Conservation (phyloP, 2,329 filamentous ascomycete genomes). For the Penicillium palitans region DNA sequence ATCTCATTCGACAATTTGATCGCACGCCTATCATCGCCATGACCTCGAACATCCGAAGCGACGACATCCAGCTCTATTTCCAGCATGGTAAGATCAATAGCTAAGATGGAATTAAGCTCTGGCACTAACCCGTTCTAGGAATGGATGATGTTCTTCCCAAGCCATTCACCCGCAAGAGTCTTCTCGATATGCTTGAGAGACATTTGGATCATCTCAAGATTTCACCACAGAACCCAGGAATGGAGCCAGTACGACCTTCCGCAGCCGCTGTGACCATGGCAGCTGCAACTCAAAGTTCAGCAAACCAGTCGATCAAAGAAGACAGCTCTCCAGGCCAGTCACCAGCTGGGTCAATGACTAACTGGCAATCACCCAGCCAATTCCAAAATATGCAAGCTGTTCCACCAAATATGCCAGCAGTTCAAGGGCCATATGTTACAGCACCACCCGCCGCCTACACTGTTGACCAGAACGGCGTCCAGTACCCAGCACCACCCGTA, state of each 20-base stretch:
- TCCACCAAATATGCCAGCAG: slow-evolving; percentile 48
- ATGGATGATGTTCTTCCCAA: slow-evolving; percentile 98
- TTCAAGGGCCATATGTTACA: slow-evolving; percentile 45
- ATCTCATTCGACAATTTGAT: slow-evolving; percentile 86
- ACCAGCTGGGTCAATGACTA: slow-evolving; percentile 58
- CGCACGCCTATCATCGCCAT: slow-evolving; percentile 90
- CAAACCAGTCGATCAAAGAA: slow-evolving; percentile 60
- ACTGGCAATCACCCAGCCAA: slow-evolving; percentile 64
- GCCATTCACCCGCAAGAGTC: slow-evolving; percentile 87
- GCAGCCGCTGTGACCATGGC: slow-evolving; percentile 45
- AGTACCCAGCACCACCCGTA: slow-evolving; percentile 40
- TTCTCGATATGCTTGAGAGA: slow-evolving; percentile 82
- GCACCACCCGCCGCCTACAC: slow-evolving; percentile 41
- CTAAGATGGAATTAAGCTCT: neutral
- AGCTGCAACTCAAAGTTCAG: slow-evolving; percentile 48
- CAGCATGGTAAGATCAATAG: slow-evolving; percentile 71
- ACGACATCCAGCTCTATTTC: slow-evolving; percentile 97
- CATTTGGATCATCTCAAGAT: slow-evolving; percentile 83
- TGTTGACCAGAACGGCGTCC: slow-evolving; percentile 43
- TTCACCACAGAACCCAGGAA: slow-evolving; percentile 51
- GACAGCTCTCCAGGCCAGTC: slow-evolving; percentile 64
- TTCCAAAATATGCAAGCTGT: slow-evolving; percentile 60
- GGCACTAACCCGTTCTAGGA: slow-evolving; percentile 55
- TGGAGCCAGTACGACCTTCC: slow-evolving; percentile 50
- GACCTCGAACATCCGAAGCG: slow-evolving; percentile 96